Conservation (phyloP, 1,284 basidiomycete genomes). For the Chalciporus sp. region DNA sequence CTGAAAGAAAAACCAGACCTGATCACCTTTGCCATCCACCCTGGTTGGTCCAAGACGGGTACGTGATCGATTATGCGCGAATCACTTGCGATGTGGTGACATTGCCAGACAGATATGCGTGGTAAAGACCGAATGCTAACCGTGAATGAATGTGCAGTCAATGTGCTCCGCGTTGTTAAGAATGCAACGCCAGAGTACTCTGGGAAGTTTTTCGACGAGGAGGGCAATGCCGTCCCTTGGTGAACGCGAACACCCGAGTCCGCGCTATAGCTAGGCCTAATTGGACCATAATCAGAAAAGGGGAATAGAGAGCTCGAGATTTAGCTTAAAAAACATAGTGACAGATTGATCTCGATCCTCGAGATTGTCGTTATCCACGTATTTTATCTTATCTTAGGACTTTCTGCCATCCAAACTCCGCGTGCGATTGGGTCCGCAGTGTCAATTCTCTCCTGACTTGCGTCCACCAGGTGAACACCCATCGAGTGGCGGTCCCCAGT, state of each 20-base stretch:
- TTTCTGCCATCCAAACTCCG: background rate
- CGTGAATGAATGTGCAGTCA: constrained; percentile 1
- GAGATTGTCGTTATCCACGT: background rate
- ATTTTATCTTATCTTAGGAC: background rate
- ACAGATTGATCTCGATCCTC: background rate
- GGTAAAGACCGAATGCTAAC: background rate
- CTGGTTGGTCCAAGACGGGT: constrained; percentile 11
- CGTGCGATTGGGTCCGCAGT: background rate
- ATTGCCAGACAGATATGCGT: background rate
- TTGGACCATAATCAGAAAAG: no score
- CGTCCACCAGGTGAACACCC: background rate
- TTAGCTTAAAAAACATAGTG: no score
- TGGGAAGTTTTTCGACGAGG: constrained; percentile 6
- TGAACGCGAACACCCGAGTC: no score
- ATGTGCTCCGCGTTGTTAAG: constrained; percentile 2
- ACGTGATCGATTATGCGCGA: background rate
- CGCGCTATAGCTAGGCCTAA: no score
- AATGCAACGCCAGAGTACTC: constrained; percentile 9
- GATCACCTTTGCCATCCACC: constrained; percentile 7
- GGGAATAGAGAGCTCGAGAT: no score
- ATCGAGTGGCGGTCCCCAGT: background rate
- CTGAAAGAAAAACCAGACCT: constrained; percentile 7
- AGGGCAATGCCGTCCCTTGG: no score
- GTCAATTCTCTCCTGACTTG: background rate
- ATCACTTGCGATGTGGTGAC: background rate